Percentiles rank a stretch among this genome's conserved stretches.
phyloP scores from a whole-genome alignment of 495 filamentous ascomycete genomes.

The Cairneyella variabilis region DNA sequence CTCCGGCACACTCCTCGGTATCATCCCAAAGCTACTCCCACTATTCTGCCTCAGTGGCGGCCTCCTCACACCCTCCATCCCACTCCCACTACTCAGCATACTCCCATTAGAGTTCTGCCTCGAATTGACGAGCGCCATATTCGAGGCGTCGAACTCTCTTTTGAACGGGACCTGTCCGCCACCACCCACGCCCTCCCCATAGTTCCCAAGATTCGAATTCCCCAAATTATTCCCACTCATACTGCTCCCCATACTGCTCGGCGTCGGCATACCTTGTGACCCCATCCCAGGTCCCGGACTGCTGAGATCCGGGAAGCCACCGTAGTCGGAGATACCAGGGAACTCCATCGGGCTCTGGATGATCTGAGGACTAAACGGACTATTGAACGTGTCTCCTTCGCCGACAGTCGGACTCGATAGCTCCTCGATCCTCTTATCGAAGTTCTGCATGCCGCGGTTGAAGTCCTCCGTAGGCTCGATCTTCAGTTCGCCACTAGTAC shows the following conservation, averaged over 20 bases:
- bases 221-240: no score
- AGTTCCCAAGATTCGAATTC: constrained; percentile 12
- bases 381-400: constrained; percentile 8
- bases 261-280: background rate
- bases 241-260: constrained; percentile 9
- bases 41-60: constrained; percentile 21
- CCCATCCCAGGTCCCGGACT: no score
- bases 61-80: constrained; percentile 10
- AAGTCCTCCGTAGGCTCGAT: constrained; percentile 20
- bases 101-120: background rate
- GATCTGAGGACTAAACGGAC: constrained; percentile 20
- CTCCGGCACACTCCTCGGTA: constrained; percentile 27
- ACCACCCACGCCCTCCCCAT: constrained; percentile 15
- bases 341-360: constrained; percentile 25
- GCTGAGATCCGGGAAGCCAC: constrained; percentile 17
- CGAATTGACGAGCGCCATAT: background rate
- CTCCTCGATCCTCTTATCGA: constrained; percentile 21
- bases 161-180: constrained; percentile 20
- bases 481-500: constrained; percentile 23
- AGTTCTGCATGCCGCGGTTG: constrained; percentile 12
- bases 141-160: constrained; percentile 14
- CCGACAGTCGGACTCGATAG: constrained; percentile 16
- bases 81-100: background rate
- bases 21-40: constrained; percentile 12
- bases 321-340: constrained; percentile 21